phyloP scores from a whole-genome alignment of 2,329 filamentous ascomycete genomes.

The Exophiala mesophila region DNA sequence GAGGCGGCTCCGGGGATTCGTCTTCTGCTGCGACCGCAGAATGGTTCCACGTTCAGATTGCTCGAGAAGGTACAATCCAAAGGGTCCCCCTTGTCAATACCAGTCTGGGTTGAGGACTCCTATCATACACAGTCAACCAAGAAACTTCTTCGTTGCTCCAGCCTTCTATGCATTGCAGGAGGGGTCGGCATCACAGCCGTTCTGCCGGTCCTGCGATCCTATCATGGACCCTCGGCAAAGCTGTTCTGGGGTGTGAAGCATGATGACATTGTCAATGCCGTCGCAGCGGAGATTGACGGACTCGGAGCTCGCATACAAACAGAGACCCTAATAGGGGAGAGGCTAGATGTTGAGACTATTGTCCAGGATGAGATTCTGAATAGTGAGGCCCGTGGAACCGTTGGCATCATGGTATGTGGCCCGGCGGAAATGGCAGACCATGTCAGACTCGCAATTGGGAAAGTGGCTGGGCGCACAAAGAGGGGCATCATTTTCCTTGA shows the following conservation, averaged over 20 bases:
- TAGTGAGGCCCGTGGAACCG: neutral
- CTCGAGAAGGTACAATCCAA: neutral
- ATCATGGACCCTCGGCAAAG: neutral
- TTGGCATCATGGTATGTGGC: slow-evolving; percentile 1
- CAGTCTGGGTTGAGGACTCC: slow-evolving; percentile 1
- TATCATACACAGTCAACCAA: neutral
- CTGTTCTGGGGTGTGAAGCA: neutral
- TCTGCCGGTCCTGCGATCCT: neutral
- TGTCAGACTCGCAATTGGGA: neutral
- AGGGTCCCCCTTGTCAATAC: neutral
- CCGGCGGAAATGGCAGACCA: neutral
- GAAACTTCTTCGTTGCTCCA: slow-evolving; percentile 14
- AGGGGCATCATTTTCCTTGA: neutral
- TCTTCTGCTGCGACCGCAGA: slow-evolving; percentile 4
- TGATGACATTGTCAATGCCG: neutral
- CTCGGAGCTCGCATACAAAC: neutral
- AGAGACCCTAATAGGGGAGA: neutral
- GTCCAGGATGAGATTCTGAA: neutral
- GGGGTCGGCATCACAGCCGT: slow-evolving; percentile 34
- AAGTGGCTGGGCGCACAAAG: neutral
- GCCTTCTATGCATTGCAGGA: slow-evolving; percentile 32
- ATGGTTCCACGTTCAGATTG: slow-evolving; percentile 4
- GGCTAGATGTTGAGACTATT: neutral
- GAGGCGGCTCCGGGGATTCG: neutral
- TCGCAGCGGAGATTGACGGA: neutral